phyloP scores from a whole-genome alignment of 306 rosid genomes.

The Fagus crenata region DNA sequence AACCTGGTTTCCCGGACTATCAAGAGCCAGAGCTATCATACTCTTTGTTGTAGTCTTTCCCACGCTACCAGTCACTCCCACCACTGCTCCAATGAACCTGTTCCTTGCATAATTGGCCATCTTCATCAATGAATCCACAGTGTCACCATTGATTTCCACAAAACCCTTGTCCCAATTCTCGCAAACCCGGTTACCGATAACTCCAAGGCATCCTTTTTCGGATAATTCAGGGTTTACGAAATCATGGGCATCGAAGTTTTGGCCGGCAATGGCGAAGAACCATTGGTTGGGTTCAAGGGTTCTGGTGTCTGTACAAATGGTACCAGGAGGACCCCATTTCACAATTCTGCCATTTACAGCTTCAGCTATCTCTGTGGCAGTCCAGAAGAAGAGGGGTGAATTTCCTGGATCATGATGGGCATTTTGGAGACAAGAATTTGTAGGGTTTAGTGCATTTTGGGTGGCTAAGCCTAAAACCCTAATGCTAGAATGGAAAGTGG shows the following conservation, averaged over 20 bases:
- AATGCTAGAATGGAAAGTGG: too few relatives aligned
- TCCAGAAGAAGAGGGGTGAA: slow-evolving; percentile 21
- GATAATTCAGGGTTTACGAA: slow-evolving; percentile 27
- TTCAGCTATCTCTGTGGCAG: slow-evolving; percentile 30
- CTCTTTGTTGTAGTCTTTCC: slow-evolving; percentile 35
- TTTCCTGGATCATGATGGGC: neutral
- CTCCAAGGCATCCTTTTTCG: slow-evolving; percentile 25
- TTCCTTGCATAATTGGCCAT: slow-evolving; percentile 33
- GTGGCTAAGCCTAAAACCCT: neutral
- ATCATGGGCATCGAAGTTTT: slow-evolving; percentile 36
- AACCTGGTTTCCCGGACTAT: slow-evolving; percentile 8
- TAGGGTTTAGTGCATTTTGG: neutral
- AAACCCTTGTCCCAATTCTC: slow-evolving; percentile 32
- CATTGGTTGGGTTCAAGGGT: slow-evolving; percentile 32
- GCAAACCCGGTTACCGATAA: slow-evolving; percentile 31
- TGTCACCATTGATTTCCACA: slow-evolving; percentile 20
- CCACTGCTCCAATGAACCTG: slow-evolving; percentile 16
- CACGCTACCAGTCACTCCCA: slow-evolving; percentile 37
- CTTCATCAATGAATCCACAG: slow-evolving; percentile 19
- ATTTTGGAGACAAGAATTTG: slow-evolving; percentile 6
- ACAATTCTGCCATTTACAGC: slow-evolving; percentile 35
- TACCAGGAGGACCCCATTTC: slow-evolving; percentile 39
- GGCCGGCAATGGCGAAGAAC: slow-evolving; percentile 41
- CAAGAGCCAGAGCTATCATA: slow-evolving; percentile 35
- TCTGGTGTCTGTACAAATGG: slow-evolving; percentile 36